Base-by-base conservation (phyloP, 371 early-diverging fungal genomes). In the Rhizomucor pusillus region DNA sequence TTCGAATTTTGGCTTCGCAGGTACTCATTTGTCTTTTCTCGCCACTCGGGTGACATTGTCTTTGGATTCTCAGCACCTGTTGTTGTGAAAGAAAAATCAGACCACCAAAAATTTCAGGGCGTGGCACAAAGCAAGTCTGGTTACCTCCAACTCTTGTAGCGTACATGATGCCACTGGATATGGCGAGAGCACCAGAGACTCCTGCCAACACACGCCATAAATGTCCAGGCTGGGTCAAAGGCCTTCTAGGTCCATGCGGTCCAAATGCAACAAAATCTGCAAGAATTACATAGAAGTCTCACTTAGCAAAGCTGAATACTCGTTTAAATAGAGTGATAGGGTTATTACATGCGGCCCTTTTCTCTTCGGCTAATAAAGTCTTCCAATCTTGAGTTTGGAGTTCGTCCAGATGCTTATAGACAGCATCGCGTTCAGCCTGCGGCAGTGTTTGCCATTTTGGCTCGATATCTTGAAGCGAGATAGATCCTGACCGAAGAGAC, bases 331-430 rank as follows among this genome's bases (percentile, higher is more conserved):
- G 11, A 5, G 29, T 29, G 7, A n/a, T 37, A 22, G n/a, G 19
- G 13, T 41, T 75, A 86, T 71, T 83, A 95, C 96, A 76, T n/a
- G 73, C 85, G 62, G 98, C 93, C 72, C 91, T 88, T 90, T 97
- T 97, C 77, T 97, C 87, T 47, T 95, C 95, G 7, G 29, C 29
- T 29, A 7, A 29, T 5, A 29, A 7, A 7, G 29, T 56, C 87
- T 90, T 90, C 98, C 97, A 97, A 77, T 97, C 96, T 44, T 85
- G 91, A 80, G 90, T 91, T 84, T 95, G 92, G 58, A 75, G 74
- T 70, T 88, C 90, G 59, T 82, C 82, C 33, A 97, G 82, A 54
- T 29, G 29, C 29, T 29, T 29, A 7, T 5, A 3, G 7, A 29
- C 29, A 29, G 29, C 29, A 7, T 29, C 29, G 29, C 29, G 29